Evolutionary conservation across 1,139 yeast species (phyloP).

Genomic region (Casaregolazyma lundiana): DNA sequence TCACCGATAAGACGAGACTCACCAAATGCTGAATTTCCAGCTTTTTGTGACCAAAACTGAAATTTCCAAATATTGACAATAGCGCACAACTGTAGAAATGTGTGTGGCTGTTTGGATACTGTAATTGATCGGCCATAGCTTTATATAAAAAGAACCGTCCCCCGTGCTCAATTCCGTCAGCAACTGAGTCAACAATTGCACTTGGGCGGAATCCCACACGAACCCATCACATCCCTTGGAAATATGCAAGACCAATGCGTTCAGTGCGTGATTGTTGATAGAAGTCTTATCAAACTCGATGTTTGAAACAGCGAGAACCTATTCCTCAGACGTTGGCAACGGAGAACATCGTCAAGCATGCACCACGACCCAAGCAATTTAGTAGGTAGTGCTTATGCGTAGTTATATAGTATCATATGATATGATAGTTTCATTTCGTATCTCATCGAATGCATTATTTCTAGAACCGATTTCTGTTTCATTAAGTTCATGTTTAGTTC

Average conservation of each 20-base stretch:
- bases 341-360: slow-evolving; percentile 39
- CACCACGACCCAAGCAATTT: slow-evolving; percentile 19
- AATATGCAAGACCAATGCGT: slow-evolving; percentile 65
- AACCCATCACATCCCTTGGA: slow-evolving; percentile 55
- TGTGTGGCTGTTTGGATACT: too few species aligned
- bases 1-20: too few species aligned
- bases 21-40: slow-evolving; percentile 63
- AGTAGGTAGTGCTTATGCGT: slow-evolving; percentile 13
- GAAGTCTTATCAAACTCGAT: slow-evolving; percentile 44
- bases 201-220: slow-evolving; percentile 71
- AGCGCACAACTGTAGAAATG: slow-evolving; percentile 31
- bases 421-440: too few species aligned
- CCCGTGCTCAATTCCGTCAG: slow-evolving; percentile 49
- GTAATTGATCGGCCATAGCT: too few species aligned
- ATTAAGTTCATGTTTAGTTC: slow-evolving; percentile 4
- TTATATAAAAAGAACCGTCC: too few species aligned
- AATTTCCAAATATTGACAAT: slow-evolving; percentile 27
- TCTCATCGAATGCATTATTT: too few species aligned
- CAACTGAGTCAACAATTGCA: slow-evolving; percentile 61
- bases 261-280: slow-evolving; percentile 46
- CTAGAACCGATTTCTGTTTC: too few species aligned
- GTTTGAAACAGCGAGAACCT: slow-evolving; percentile 59
- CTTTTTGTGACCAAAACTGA: slow-evolving; percentile 48
- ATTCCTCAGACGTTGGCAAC: slow-evolving; percentile 62
- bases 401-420: slow-evolving; percentile 14